Conservation (phyloP, 192 early-diverging fungal genomes). For the Coemansia umbellata region DNA sequence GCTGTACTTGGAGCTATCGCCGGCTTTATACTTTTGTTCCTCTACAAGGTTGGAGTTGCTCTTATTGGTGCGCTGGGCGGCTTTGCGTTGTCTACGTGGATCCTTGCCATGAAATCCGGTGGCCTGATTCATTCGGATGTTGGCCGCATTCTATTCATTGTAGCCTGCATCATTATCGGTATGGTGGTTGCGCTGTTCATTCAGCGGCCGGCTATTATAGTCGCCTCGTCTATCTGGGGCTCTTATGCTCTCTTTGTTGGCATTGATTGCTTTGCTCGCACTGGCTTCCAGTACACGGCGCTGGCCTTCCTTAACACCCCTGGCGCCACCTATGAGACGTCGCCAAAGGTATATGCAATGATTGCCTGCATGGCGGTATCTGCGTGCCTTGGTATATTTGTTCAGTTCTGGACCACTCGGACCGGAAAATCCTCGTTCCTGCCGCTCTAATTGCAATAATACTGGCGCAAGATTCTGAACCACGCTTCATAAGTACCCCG, state of each 20-base stretch:
- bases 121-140: conserved; percentile 61
- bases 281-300: conserved; percentile 67
- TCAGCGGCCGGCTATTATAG: conserved; percentile 62
- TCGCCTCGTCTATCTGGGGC: conserved; percentile 73
- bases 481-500: too few species aligned
- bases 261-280: conserved; percentile 76
- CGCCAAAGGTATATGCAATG: conserved; percentile 64
- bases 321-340: conserved; percentile 50
- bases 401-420: conserved; percentile 62
- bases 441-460: conserved; percentile 7
- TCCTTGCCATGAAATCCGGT: conserved; percentile 59
- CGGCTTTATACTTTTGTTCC: conserved; percentile 62
- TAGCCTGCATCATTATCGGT: conserved; percentile 58
- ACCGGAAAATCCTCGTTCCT: conserved; percentile 13
- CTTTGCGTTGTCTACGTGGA: conserved; percentile 68
- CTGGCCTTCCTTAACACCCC: conserved; percentile 53
- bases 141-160: conserved; percentile 70
- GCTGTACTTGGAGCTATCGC: conserved; percentile 62
- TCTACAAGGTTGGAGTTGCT: conserved; percentile 69
- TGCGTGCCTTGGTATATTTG: conserved; percentile 58
- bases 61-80: conserved; percentile 76
- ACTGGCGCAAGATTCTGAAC: too few species aligned
- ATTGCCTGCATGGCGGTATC: conserved; percentile 63
- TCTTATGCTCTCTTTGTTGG: conserved; percentile 76
- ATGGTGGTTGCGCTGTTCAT: conserved; percentile 61